phyloP scores from a whole-genome alignment of 768 basidiomycete genomes.

The Galerina marginata region DNA sequence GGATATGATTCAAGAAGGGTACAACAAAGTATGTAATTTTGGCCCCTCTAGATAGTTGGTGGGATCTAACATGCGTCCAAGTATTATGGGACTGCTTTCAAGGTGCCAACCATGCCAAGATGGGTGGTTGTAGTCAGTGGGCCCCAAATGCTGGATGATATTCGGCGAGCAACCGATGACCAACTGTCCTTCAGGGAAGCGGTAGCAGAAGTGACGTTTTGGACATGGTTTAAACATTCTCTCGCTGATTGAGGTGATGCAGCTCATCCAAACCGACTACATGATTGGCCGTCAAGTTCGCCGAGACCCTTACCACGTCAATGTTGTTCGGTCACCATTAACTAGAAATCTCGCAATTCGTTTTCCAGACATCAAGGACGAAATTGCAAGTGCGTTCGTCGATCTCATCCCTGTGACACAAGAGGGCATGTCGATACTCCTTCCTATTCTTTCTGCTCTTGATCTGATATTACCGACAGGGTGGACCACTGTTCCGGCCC shows the following conservation, averaged over 20 bases:
- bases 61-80: neutral
- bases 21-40: conserved; percentile 9
- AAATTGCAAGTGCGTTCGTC: conserved; percentile 46
- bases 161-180: conserved; percentile 21
- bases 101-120: conserved; percentile 19
- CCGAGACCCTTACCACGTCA: conserved; percentile 16
- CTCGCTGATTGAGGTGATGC: neutral
- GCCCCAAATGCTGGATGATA: conserved; percentile 18
- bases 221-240: neutral
- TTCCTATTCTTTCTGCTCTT: neutral
- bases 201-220: conserved; percentile 13
- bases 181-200: conserved; percentile 22
- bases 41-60: neutral
- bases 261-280: conserved; percentile 21
- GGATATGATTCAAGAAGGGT: conserved; percentile 16
- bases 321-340: conserved; percentile 17
- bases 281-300: conserved; percentile 19
- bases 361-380: conserved; percentile 40
- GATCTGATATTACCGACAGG: conserved; percentile 27
- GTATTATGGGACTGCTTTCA: conserved; percentile 20
- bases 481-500: conserved; percentile 37
- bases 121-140: conserved; percentile 20
- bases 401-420: conserved; percentile 37
- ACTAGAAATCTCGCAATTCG: conserved; percentile 20
- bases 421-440: conserved; percentile 10